Conservation (phyloP, 345 rosid species). For the Hibiscus syriacus region DNA sequence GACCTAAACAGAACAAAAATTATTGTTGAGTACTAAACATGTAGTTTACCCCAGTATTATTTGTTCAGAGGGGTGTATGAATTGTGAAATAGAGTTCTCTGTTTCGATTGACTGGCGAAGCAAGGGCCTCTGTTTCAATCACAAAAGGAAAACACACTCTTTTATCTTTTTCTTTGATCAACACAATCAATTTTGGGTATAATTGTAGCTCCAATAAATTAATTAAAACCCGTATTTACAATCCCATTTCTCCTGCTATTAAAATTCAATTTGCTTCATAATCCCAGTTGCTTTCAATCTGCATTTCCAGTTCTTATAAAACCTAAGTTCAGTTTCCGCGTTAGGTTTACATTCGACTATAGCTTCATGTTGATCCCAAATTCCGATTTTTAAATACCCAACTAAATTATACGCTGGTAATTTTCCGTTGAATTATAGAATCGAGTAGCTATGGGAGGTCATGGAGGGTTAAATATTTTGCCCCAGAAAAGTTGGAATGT, state of each 20-base stretch:
- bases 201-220: too few relatives aligned
- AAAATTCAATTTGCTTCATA: neutral
- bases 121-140: too few relatives aligned
- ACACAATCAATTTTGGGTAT: too few relatives aligned
- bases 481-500: conserved; percentile 97
- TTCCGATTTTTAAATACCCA: neutral
- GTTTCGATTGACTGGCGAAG: too few relatives aligned
- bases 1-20: too few relatives aligned
- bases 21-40: too few relatives aligned
- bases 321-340: neutral
- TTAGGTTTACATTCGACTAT: neutral
- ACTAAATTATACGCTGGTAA: neutral
- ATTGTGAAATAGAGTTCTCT: too few relatives aligned
- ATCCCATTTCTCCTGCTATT: neutral
- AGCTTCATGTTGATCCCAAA: neutral
- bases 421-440: neutral
- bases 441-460: conserved; percentile 65
- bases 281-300: neutral
- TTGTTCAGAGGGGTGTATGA: too few relatives aligned
- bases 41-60: too few relatives aligned
- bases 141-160: too few relatives aligned
- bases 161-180: too few relatives aligned
- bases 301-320: neutral
- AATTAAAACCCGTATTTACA: neutral
- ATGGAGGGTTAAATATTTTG: conserved; percentile 85